Base-by-base conservation (phyloP, 139 green algal species). In the Astrephomene gubernaculifera region DNA sequence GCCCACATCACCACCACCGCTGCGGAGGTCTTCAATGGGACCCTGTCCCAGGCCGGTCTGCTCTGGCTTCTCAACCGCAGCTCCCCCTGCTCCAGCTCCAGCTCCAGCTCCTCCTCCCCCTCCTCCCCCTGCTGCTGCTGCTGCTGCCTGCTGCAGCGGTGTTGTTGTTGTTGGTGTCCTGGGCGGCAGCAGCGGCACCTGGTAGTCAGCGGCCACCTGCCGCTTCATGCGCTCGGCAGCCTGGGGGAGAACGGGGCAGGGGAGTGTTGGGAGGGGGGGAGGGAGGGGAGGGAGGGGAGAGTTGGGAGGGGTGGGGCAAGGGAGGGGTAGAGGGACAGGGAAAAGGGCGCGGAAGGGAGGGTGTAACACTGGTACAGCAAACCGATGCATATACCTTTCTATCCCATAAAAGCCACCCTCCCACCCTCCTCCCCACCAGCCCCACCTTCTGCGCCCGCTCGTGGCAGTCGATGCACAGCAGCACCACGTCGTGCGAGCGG, bases 401-500 rank as follows among this genome's bases (percentile, higher is more conserved):
- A n/a, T n/a, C n/a, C n/a, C n/a, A n/a, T n/a, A n/a, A n/a, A n/a
- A n/a, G n/a, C n/a, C n/a, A n/a, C n/a, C n/a, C n/a, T n/a, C 29
- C 14, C 25, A 75, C 68, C 29, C 57, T 35, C 49, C 49, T 25
- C 49, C 17, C 49, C 49, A 12, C 17, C 12, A n/a, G 19, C 57
- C 19, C n/a, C 24, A 72, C 76, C 76, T 83, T 83, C n/a, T 83
- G 76, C 60, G 76, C 76, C 39, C 17, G 14, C 57, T 83, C 76
- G 79, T 94, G 91, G 87, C 94, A 96, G 80, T 91, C 85, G 1
- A 96, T 85, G 83, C 95, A 97, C 39, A 97, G 91, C 86, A 97
- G 90, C 43, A 97, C 91, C n/a, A 97, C 92, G 85, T 97, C 95
- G 76, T 97, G 95, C 41, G 78, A 92, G 71, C 95, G 83, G 88